phyloP scores from a whole-genome alignment of 768 basidiomycete species.

The Tylopilus vinaceipallidus region DNA sequence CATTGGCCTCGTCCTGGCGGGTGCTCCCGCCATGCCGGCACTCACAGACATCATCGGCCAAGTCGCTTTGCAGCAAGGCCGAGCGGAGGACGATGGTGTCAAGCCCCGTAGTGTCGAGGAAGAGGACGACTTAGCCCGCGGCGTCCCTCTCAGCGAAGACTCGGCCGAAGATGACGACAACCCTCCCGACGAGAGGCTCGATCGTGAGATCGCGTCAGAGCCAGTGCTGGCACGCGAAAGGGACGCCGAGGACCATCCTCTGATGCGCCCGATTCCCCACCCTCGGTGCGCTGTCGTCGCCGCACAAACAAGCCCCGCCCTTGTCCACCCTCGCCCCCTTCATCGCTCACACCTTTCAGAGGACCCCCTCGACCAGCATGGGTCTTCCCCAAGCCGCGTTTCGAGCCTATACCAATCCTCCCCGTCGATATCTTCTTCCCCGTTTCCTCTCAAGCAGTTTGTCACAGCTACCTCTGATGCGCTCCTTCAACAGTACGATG shows the following conservation, averaged over 20 bases:
- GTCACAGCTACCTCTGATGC: slow-evolving; percentile 47
- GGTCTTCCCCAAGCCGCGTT: slow-evolving; percentile 35
- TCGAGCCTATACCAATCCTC: slow-evolving; percentile 66
- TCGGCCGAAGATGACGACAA: slow-evolving; percentile 42
- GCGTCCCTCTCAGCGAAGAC: slow-evolving; percentile 19
- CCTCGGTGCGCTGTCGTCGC: slow-evolving; percentile 55
- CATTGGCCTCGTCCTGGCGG: slow-evolving; percentile 77
- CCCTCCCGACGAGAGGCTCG: slow-evolving; percentile 41
- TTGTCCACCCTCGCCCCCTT: slow-evolving; percentile 55
- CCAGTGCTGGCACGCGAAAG: slow-evolving; percentile 4
- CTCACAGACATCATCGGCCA: slow-evolving; percentile 74
- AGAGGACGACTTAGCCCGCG: slow-evolving; percentile 39
- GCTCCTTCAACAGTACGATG: slow-evolving; percentile 67
- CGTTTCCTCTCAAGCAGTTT: slow-evolving; percentile 45
- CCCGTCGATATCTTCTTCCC: slow-evolving; percentile 57
- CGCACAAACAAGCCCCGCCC: slow-evolving; percentile 72
- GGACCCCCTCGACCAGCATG: slow-evolving; percentile 73
- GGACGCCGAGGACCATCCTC: slow-evolving; percentile 15
- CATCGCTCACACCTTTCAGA: slow-evolving; percentile 60
- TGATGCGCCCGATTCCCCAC: slow-evolving; percentile 12
- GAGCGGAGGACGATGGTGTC: slow-evolving; percentile 60
- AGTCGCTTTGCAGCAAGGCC: slow-evolving; percentile 88
- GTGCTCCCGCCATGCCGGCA: slow-evolving; percentile 70
- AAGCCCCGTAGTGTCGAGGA: slow-evolving; percentile 49
- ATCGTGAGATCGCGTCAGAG: slow-evolving; percentile 24